These are phyloP conservation scores for Cordyceps fumosorosea DNA, from an alignment of 2,329 filamentous ascomycete genomes.

Conservation along the genomic window DNA sequence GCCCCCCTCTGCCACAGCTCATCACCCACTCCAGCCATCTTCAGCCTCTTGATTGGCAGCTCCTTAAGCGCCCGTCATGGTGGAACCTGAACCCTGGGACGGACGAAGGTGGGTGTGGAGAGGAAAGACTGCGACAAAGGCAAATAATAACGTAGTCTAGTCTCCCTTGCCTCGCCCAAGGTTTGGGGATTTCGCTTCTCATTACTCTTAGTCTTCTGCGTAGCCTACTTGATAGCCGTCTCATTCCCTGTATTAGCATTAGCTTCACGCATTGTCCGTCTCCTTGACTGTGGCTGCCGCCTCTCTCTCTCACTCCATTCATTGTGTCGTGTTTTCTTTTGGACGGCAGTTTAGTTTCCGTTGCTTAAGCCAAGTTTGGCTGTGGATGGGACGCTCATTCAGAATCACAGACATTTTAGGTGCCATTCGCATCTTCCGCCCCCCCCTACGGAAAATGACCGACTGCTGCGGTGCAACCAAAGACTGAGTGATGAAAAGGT, in stretches of 20 bases:
- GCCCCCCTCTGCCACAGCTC: neutral
- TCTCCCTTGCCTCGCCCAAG: slow-evolving; percentile 1
- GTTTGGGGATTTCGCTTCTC: neutral
- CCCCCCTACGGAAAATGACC: neutral
- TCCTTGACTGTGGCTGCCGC: neutral
- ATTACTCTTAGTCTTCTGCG: neutral
- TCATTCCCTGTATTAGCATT: neutral
- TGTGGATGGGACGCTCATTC: neutral
- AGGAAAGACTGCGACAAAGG: no score
- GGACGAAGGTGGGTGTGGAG: neutral
- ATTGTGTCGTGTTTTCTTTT: no score
- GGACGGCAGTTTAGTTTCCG: no score
- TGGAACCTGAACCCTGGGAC: slow-evolving; percentile 9
- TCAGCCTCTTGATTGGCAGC: slow-evolving; percentile 4
- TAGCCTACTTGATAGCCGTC: neutral
- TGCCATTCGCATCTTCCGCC: neutral
- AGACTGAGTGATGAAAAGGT: neutral
- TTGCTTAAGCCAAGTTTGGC: no score
- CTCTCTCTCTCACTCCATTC: no score
- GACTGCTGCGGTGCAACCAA: neutral
- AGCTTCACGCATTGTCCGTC: neutral
- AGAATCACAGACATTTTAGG: neutral
- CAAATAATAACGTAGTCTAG: neutral
- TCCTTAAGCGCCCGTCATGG: slow-evolving; percentile 9
- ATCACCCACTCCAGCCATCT: slow-evolving; percentile 4